These are phyloP conservation scores for Eucalyptus camaldulensis DNA, from an alignment of 345 rosid species.

Conservation along the genomic window DNA sequence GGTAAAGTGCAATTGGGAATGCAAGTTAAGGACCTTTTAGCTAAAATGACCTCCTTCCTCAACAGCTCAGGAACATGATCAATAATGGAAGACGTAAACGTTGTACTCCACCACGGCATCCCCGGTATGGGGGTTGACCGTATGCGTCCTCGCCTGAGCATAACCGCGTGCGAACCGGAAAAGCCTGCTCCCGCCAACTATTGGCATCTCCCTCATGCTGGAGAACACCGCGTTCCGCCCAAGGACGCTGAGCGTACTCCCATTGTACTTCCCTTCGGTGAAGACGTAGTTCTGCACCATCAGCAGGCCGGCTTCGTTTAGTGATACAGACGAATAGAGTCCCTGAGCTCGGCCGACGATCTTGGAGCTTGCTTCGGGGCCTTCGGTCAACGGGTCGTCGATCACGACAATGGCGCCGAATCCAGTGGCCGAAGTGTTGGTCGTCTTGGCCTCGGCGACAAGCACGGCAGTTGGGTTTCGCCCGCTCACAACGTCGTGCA, in stretches of 20 bases:
- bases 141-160: slow-evolving; percentile 24
- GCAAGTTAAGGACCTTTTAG: neutral
- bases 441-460: slow-evolving; percentile 9
- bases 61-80: neutral
- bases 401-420: slow-evolving; percentile 35
- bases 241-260: slow-evolving; percentile 32
- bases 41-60: neutral
- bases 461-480: slow-evolving; percentile 24
- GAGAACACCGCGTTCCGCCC: slow-evolving; percentile 26
- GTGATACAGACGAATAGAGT: slow-evolving; percentile 26
- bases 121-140: neutral
- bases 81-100: slow-evolving; percentile 26
- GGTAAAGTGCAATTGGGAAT: neutral
- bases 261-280: slow-evolving; percentile 48
- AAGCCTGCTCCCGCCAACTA: slow-evolving; percentile 47
- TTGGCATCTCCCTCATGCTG: slow-evolving; percentile 36
- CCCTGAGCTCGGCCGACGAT: slow-evolving; percentile 51
- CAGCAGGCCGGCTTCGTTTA: slow-evolving; percentile 8
- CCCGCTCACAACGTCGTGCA: slow-evolving; percentile 38
- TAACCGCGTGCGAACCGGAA: slow-evolving; percentile 55
- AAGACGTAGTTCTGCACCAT: slow-evolving; percentile 45
- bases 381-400: slow-evolving; percentile 34
- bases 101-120: slow-evolving; percentile 22
- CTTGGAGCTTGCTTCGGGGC: slow-evolving; percentile 27
- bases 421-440: slow-evolving; percentile 5